Conservation (phyloP, 495 filamentous ascomycete species). For the Pseudevernia furfuracea region DNA sequence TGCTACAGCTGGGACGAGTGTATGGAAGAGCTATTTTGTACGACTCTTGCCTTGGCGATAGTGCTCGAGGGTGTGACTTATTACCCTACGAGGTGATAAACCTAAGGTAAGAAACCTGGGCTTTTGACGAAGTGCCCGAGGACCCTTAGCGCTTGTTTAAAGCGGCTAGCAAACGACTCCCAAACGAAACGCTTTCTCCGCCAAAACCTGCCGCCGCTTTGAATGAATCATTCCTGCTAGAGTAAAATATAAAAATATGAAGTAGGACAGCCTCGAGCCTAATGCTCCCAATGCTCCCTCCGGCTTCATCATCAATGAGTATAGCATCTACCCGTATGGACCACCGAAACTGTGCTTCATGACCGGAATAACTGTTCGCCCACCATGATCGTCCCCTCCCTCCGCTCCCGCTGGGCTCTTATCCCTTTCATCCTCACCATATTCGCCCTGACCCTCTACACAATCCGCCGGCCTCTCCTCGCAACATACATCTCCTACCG, state of each 20-base stretch:
- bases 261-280: background rate
- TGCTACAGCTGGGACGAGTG: no score
- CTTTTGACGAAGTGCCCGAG: no score
- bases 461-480: background rate
- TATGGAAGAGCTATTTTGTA: no score
- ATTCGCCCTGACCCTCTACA: background rate
- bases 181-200: background rate
- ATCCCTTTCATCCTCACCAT: conserved; percentile 3
- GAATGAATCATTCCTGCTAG: background rate
- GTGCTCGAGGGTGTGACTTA: no score
- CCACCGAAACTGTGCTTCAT: background rate
- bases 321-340: background rate
- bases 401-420: conserved; percentile 3
- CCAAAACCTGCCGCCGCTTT: background rate
- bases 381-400: background rate
- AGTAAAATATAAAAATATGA: background rate
- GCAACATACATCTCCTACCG: background rate
- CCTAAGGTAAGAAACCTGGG: no score
- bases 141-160: background rate
- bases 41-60: no score
- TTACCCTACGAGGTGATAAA: no score
- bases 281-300: background rate
- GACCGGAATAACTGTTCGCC: background rate
- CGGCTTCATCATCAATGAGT: background rate
- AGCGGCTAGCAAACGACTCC: background rate